Conservation (phyloP, 768 basidiomycete species). For the Pleurotus platypus region DNA sequence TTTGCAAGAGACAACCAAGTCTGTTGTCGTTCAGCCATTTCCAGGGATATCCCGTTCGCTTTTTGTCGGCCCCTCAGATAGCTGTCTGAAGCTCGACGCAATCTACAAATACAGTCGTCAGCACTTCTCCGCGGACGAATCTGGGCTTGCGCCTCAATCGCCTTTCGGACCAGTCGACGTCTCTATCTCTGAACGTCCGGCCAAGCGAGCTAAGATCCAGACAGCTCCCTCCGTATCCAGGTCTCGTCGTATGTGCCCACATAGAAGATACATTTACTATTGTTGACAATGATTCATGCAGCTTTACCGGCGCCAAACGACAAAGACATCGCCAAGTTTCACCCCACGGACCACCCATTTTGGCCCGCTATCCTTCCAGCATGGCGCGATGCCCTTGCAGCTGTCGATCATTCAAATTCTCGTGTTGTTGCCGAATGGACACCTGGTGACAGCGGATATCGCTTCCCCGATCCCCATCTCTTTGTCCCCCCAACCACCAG, state of each 20-base stretch:
- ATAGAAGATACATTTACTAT: too few species aligned
- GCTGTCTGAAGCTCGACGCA: background rate
- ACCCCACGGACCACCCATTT: background rate
- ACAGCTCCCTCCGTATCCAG: background rate
- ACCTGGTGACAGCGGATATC: background rate
- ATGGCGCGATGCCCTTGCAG: constrained; percentile 1
- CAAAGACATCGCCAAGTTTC: too few species aligned
- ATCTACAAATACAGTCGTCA: background rate
- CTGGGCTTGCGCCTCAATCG: background rate
- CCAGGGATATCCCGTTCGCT: background rate
- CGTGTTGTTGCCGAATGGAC: background rate
- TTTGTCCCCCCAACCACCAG: background rate
- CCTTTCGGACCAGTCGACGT: background rate
- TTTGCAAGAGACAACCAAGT: background rate
- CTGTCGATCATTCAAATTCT: background rate
- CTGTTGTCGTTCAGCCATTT: background rate
- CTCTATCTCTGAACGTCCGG: too few species aligned
- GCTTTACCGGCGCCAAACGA: too few species aligned
- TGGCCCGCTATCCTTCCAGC: background rate
- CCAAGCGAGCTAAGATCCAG: too few species aligned
- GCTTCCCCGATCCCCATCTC: constrained; percentile 3
- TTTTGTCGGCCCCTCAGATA: background rate
- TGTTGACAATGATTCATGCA: too few species aligned
- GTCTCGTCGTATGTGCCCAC: background rate
- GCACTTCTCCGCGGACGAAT: background rate